Evolutionary conservation across 1,139 yeast species (phyloP), one percentile per base, ranked within the genome.

Genomic region (Protomyces pachydermus): DNA sequence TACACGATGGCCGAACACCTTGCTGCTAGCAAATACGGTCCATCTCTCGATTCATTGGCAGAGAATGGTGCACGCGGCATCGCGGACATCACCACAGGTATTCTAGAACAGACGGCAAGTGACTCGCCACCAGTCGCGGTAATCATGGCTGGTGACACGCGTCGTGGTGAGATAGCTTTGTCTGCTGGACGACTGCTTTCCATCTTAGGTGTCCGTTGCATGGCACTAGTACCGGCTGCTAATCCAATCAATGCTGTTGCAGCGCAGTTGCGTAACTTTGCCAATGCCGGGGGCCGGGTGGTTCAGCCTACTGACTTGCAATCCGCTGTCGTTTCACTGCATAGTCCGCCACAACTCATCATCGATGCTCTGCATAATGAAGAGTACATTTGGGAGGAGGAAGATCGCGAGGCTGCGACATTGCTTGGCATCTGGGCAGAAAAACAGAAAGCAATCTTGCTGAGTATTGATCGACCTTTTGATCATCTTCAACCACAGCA

Each of bases 151-250:
- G 60, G 60, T 9, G 52, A 55, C 16, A 37, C 50, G 10, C 60
- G 52, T 4, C 50, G 54, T 14, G 60, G 60, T 9, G 39, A 34
- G 3, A 34, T 46, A n/a, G 60, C 60, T 5, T 20, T 39, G 16
- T 37, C 53, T 8, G 50, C 60, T 3, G 60, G 60, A 32, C 50
- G 60, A 55, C 53, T 46, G n/a, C n/a, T 55, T 1, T 55, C 54
- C n/a, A 55, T 34, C 10, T 39, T 46, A 34, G 60, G 60, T 18
- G n/a, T 55, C 38, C 50, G 39, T n/a, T 37, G 50, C 8, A 55
- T 55, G 52, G 28, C 38, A 20, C 54, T 55, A 16, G 35, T 55
- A 23, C 14, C 52, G 25, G 52, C 50, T 6, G 60, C 38, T n/a
- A 55, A 42, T 37, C 52, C 52, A 12, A 25, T 34, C 16, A 55